Conservation (phyloP, 2,329 filamentous ascomycete species). For the Colletotrichum tofieldiae region DNA sequence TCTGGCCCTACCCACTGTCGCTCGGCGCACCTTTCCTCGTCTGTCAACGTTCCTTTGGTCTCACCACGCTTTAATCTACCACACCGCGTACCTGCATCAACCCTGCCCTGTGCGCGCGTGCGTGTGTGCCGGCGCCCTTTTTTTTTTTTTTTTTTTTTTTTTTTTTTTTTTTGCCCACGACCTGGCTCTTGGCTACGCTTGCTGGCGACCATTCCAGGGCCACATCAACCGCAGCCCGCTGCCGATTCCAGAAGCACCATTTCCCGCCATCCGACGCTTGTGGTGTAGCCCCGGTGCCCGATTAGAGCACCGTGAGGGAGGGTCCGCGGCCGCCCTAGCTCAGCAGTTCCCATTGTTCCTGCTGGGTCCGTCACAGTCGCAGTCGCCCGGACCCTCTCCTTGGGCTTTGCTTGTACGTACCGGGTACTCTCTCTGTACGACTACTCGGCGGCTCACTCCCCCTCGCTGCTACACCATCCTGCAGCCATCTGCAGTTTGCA, state of each 20-base stretch:
- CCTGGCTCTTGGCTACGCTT: neutral
- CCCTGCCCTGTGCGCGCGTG: neutral
- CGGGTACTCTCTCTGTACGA: constrained; percentile 23
- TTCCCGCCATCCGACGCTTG: constrained; percentile 15
- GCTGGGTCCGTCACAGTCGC: constrained; percentile 23
- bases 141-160: neutral
- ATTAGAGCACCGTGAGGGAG: constrained; percentile 26
- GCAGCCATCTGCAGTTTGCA: constrained; percentile 11
- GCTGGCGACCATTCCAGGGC: neutral
- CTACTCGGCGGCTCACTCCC: neutral
- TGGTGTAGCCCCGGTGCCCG: constrained; percentile 15
- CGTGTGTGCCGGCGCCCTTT: neutral
- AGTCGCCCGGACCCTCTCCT: constrained; percentile 20
- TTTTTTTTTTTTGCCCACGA: neutral
- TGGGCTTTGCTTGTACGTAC: constrained; percentile 27
- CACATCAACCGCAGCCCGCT: neutral
- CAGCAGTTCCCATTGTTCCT: constrained; percentile 32
- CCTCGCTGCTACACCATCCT: neutral
- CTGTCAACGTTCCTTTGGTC: neutral
- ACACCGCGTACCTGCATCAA: constrained; percentile 30
- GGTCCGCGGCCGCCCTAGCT: constrained; percentile 30
- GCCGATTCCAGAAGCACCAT: neutral
- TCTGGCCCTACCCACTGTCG: constrained; percentile 58
- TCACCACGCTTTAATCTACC: neutral
- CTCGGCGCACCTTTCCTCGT: neutral